Conservation (phyloP, 2,329 filamentous ascomycete genomes). For the Hypoxylon sp. region DNA sequence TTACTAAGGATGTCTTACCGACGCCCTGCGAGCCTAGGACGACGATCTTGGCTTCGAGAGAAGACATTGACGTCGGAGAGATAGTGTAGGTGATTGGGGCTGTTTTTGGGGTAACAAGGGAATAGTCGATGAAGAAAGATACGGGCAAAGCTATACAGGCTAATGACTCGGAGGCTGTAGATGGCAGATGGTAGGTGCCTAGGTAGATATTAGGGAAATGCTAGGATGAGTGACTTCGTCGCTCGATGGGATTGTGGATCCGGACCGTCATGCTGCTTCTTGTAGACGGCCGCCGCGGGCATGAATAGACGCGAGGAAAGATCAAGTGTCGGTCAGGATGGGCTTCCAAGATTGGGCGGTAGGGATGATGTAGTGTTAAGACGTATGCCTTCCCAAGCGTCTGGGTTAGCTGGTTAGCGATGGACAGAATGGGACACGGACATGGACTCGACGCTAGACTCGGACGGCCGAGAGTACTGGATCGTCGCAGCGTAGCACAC, state of each 20-base stretch:
- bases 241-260: constrained; percentile 27
- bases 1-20: constrained; percentile 80
- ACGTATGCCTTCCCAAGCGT: too few species aligned
- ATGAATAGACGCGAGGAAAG: constrained; percentile 11
- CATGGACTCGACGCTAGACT: too few species aligned
- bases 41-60: constrained; percentile 82
- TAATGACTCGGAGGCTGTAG: constrained; percentile 3
- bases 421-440: too few species aligned
- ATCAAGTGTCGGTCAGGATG: constrained; percentile 15
- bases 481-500: too few species aligned
- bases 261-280: constrained; percentile 34
- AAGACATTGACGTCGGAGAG: constrained; percentile 54
- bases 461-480: too few species aligned
- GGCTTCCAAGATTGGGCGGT: too few species aligned
- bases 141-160: constrained; percentile 1
- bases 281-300: constrained; percentile 9
- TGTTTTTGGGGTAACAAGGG: neutral
- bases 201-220: constrained; percentile 7
- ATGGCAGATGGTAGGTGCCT: neutral
- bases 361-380: constrained; percentile 3
- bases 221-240: constrained; percentile 28
- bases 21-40: constrained; percentile 82
- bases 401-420: too few species aligned
- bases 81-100: neutral
- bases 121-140: neutral